Conservation (phyloP, 805 yeast genomes). For the Sugiyamaella qingdaonensis region DNA sequence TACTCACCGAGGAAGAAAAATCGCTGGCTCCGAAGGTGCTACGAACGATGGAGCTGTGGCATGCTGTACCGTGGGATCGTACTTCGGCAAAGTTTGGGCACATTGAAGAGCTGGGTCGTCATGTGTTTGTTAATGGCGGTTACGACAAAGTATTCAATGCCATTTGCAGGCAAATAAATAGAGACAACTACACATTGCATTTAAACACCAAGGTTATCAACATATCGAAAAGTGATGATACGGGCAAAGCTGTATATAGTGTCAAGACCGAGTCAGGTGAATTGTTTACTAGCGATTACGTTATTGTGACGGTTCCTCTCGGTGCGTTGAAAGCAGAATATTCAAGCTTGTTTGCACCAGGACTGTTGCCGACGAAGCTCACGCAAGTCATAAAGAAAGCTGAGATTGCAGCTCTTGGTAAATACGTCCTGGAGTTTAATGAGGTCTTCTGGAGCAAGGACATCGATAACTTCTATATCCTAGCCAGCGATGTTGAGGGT, state of each 20-base stretch:
- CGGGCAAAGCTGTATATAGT: constrained; percentile 7
- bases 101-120: constrained; percentile 74
- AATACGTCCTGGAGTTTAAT: constrained; percentile 66
- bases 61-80: constrained; percentile 63
- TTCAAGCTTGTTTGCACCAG: constrained; percentile 52
- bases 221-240: constrained; percentile 32
- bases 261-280: constrained; percentile 26
- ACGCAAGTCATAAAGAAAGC: constrained; percentile 43
- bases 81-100: constrained; percentile 65
- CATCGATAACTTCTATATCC: constrained; percentile 45
- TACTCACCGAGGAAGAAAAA: constrained; percentile 38
- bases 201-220: constrained; percentile 41
- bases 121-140: constrained; percentile 63
- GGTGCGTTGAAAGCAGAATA: constrained; percentile 51
- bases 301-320: constrained; percentile 74
- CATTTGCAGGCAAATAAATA: constrained; percentile 39
- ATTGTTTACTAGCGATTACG: constrained; percentile 45
- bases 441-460: constrained; percentile 54
- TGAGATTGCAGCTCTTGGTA: constrained; percentile 67
- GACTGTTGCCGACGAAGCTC: constrained; percentile 41
- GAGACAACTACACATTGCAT: constrained; percentile 31
- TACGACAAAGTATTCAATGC: constrained; percentile 51
- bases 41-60: constrained; percentile 68
- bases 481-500: constrained; percentile 33
- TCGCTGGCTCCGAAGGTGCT: constrained; percentile 51